phyloP scores from a whole-genome alignment of 2,329 filamentous ascomycete genomes.

The Pseudophaeomoniella oleicola region DNA sequence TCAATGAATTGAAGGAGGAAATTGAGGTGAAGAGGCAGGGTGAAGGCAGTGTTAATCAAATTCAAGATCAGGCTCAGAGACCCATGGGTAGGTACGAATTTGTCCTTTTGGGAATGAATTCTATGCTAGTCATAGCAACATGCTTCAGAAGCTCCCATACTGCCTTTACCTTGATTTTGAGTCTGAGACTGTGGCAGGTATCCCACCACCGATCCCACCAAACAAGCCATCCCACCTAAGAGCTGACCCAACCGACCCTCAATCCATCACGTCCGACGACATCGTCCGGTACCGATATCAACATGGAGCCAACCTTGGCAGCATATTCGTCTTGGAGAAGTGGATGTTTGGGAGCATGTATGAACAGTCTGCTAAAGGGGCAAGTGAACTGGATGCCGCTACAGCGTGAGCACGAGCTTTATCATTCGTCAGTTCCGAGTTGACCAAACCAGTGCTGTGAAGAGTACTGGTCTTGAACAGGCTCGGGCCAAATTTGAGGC shows the following conservation, averaged over 20 bases:
- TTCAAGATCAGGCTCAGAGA: neutral
- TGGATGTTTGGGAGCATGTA: conserved; percentile 41
- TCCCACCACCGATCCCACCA: neutral
- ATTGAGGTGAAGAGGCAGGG: too few species aligned
- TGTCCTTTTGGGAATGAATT: too few species aligned
- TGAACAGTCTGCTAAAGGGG: conserved; percentile 22
- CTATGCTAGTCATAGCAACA: too few species aligned
- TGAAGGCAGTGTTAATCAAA: too few species aligned
- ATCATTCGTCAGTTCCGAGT: neutral
- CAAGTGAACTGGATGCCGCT: conserved; percentile 38
- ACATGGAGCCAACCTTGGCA: conserved; percentile 44
- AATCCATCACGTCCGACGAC: conserved; percentile 5
- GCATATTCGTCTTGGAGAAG: conserved; percentile 45
- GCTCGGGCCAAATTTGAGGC: conserved; percentile 36
- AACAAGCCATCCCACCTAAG: neutral
- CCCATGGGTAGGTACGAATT: neutral
- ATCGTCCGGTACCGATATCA: conserved; percentile 42
- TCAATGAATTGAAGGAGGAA: neutral
- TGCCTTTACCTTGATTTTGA: too few species aligned
- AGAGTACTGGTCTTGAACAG: conserved; percentile 30
- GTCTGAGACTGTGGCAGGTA: too few species aligned
- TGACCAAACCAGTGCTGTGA: conserved; percentile 21
- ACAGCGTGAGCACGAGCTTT: conserved; percentile 18
- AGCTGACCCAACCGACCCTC: neutral
- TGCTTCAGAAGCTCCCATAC: too few species aligned